Conservation (phyloP, 306 rosid genomes). For the Argentina anserina region DNA sequence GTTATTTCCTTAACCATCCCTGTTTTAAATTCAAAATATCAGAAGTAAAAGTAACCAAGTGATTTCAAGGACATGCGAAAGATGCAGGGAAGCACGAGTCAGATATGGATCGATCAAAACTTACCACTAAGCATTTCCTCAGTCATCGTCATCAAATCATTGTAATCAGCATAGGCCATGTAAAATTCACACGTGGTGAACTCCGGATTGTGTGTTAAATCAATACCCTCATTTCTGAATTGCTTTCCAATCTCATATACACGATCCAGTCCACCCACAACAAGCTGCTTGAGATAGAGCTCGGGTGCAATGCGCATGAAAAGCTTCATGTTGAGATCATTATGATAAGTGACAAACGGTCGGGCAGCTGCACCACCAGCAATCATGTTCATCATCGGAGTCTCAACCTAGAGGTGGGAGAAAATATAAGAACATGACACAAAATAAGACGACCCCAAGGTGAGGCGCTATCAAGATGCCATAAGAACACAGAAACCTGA, state of each 20-base stretch:
- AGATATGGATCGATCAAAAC: slow-evolving; percentile 10
- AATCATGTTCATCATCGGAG: slow-evolving; percentile 99
- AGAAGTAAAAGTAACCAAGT: slow-evolving; percentile 16
- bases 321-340: slow-evolving; percentile 81
- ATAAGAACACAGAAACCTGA: neutral
- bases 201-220: slow-evolving; percentile 95
- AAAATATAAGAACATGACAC: slow-evolving; percentile 9
- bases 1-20: slow-evolving; percentile 85
- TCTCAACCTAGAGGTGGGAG: slow-evolving; percentile 65
- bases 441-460: neutral
- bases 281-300: slow-evolving; percentile 84
- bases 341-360: slow-evolving; percentile 88
- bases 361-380: slow-evolving; percentile 98
- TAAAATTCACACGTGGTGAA: slow-evolving; percentile 96
- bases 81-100: neutral
- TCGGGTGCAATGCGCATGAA: slow-evolving; percentile 95
- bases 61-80: neutral
- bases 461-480: neutral
- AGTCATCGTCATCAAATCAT: slow-evolving; percentile 79
- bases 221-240: slow-evolving; percentile 95
- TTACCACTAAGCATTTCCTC: slow-evolving; percentile 89
- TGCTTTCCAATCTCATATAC: slow-evolving; percentile 99
- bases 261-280: slow-evolving; percentile 95
- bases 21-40: slow-evolving; percentile 31
- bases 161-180: slow-evolving; percentile 86